Conservation (phyloP, 2,329 filamentous ascomycete genomes). For the Fusarium bulbicola region DNA sequence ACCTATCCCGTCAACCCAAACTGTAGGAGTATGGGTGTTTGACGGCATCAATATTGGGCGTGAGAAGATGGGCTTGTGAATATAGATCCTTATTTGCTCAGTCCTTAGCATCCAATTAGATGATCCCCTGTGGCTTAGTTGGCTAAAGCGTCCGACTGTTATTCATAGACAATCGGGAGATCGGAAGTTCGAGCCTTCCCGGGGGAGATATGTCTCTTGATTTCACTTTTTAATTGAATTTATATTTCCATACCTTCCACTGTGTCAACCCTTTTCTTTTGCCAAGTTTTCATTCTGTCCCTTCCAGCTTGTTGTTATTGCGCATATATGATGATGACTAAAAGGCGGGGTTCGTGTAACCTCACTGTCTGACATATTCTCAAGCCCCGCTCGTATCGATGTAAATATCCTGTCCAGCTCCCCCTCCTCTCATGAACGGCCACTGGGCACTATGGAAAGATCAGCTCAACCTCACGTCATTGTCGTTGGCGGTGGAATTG, state of each 20-base stretch:
- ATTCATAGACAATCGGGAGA: constrained; percentile 42
- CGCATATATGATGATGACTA: background rate
- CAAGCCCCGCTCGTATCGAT: background rate
- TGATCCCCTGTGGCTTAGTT: constrained; percentile 39
- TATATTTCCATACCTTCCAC: fast-evolving
- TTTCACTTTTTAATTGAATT: fast-evolving
- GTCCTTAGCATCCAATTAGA: background rate
- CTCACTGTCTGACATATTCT: background rate
- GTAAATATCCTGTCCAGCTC: background rate
- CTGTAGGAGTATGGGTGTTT: background rate
- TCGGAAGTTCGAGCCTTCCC: constrained; percentile 45
- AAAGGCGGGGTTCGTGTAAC: background rate
- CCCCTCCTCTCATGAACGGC: too few species aligned
- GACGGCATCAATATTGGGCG: background rate
- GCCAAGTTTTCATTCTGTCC: background rate
- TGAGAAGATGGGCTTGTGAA: fast-evolving
- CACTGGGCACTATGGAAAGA: background rate
- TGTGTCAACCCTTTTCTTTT: background rate
- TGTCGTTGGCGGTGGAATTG: constrained; percentile 23
- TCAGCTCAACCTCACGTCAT: constrained; percentile 1
- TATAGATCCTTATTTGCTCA: fast-evolving
- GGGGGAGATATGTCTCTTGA: constrained; percentile 28
- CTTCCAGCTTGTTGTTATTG: background rate
- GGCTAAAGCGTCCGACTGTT: constrained; percentile 41
- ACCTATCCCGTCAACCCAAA: background rate